phyloP scores from a whole-genome alignment of 768 basidiomycete genomes.

The Lactifluus hygrophoroides region DNA sequence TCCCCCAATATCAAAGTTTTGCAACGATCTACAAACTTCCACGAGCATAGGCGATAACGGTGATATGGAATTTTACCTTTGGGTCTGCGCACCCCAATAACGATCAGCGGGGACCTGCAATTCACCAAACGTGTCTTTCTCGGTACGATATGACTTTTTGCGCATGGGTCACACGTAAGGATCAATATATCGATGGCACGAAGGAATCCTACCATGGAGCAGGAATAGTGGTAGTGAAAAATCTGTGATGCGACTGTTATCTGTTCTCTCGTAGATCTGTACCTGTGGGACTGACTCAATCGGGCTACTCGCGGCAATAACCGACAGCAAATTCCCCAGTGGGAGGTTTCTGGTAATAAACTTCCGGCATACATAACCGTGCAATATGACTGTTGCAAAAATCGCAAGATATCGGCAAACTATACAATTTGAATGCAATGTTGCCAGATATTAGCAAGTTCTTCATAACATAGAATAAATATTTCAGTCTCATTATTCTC shows the following conservation, averaged over 20 bases:
- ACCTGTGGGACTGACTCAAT: too few relatives aligned
- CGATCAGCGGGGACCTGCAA: slow-evolving; percentile 79
- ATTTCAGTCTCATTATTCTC: too few relatives aligned
- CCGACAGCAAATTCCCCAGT: too few relatives aligned
- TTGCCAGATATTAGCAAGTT: too few relatives aligned
- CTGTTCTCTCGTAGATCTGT: too few relatives aligned
- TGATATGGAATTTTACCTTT: slow-evolving; percentile 46
- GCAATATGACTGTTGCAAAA: too few relatives aligned
- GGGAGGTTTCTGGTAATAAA: too few relatives aligned
- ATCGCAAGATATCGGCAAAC: too few relatives aligned
- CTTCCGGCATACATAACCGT: too few relatives aligned
- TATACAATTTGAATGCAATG: too few relatives aligned
- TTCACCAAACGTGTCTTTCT: slow-evolving; percentile 94
- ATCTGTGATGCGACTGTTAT: slow-evolving; percentile 18
- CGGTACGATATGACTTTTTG: slow-evolving; percentile 55
- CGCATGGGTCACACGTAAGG: neutral
- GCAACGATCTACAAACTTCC: slow-evolving; percentile 58
- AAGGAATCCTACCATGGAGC: slow-evolving; percentile 30
- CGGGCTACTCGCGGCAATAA: too few relatives aligned
- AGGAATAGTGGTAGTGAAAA: slow-evolving; percentile 28
- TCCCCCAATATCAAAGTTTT: slow-evolving; percentile 99
- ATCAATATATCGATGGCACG: neutral
- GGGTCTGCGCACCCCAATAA: slow-evolving; percentile 99
- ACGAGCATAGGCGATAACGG: neutral
- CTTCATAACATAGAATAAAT: too few relatives aligned